Conservation (phyloP, 164 flowering plant genomes). For the Liriodendron chinense region DNA sequence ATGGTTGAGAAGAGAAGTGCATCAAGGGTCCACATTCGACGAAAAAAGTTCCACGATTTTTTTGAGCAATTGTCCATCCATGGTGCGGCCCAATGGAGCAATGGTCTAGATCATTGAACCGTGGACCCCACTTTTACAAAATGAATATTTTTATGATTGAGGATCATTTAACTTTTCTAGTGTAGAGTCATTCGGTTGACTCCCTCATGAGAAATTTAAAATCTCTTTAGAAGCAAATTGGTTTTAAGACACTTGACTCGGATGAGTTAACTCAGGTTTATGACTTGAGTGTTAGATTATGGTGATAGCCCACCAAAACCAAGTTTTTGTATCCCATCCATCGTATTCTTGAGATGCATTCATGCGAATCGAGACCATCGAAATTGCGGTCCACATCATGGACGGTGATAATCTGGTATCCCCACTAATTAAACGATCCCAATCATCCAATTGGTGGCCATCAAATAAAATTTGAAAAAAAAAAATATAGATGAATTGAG, state of each 20-base stretch:
- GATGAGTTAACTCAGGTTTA: background rate
- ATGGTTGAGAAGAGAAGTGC: too few relatives aligned
- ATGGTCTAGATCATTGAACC: background rate
- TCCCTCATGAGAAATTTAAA: background rate
- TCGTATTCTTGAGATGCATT: background rate
- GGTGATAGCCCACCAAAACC: background rate
- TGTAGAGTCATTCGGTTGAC: background rate
- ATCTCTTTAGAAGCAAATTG: too few relatives aligned
- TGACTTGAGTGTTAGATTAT: background rate
- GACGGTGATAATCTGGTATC: background rate
- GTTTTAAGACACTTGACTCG: background rate
- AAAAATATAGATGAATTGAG: background rate
- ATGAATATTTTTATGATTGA: background rate
- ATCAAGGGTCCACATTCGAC: too few relatives aligned
- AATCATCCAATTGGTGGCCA: background rate
- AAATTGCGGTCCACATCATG: background rate
- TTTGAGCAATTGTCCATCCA: background rate
- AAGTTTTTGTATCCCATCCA: background rate
- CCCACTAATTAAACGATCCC: background rate
- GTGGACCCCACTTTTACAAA: background rate
- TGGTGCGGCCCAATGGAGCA: background rate
- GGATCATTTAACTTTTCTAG: background rate
- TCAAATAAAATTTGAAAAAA: background rate
- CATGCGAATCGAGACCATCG: background rate
- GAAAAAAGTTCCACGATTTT: too few relatives aligned